Conservation (phyloP, 1,284 basidiomycete genomes). For the Austroboletus novae-zelandiae region DNA sequence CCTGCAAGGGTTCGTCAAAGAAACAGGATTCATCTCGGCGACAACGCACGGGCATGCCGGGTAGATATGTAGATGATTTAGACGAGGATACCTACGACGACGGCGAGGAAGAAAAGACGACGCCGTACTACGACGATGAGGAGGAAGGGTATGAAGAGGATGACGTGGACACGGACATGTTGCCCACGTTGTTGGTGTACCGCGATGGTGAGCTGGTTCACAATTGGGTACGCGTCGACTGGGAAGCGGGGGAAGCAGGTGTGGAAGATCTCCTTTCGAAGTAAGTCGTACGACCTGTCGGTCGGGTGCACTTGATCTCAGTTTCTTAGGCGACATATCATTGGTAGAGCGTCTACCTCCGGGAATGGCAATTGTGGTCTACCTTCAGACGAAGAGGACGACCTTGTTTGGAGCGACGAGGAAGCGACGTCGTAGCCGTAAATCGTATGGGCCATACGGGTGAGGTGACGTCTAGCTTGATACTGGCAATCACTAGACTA, state of each 20-base stretch:
- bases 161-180: conserved; percentile 74
- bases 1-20: conserved; percentile 38
- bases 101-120: conserved; percentile 24
- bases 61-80: conserved; percentile 32
- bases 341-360: conserved; percentile 15
- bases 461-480: not conserved
- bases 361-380: conserved; percentile 31
- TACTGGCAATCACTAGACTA: too few relatives aligned
- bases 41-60: conserved; percentile 23
- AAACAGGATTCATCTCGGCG: conserved; percentile 15
- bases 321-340: conserved; percentile 29
- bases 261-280: conserved; percentile 64
- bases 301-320: not conserved
- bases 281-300: conserved; percentile 38
- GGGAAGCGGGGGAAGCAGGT: conserved; percentile 70
- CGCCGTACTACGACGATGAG: conserved; percentile 36
- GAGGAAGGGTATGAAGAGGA: conserved; percentile 38
- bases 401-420: conserved; percentile 34
- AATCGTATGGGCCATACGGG: not conserved
- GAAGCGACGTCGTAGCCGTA: conserved; percentile 15
- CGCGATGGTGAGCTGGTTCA: conserved; percentile 77
- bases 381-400: conserved; percentile 37
- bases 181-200: conserved; percentile 82
- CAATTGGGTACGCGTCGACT: conserved; percentile 84
- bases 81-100: conserved; percentile 46